Evolutionary conservation across 257 asterid species (phyloP).

Genomic region (Echites panduratus): DNA sequence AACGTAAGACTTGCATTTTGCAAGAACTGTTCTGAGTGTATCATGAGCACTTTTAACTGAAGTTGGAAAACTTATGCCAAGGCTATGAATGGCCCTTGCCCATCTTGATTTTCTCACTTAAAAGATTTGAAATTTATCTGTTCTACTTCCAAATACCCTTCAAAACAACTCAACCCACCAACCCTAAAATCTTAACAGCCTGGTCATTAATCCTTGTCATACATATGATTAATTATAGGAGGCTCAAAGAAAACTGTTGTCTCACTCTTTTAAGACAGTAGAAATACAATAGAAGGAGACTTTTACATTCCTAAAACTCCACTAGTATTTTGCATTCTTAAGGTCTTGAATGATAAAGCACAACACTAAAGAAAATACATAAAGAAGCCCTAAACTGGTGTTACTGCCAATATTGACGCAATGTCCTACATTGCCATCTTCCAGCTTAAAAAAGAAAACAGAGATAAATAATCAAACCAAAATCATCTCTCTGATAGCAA

Average conservation of each 20-base stretch:
- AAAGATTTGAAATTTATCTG: background rate
- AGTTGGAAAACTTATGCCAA: background rate
- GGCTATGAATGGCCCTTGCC: constrained; percentile 2
- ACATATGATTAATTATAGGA: background rate
- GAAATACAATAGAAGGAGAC: background rate
- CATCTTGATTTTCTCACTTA: background rate
- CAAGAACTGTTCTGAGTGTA: too few relatives aligned
- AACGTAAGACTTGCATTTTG: background rate
- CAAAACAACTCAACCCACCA: background rate
- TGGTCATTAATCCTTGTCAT: background rate
- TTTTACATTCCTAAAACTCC: background rate
- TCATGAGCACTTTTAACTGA: background rate
- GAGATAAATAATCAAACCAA: background rate
- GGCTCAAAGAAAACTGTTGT: background rate
- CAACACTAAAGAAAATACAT: background rate
- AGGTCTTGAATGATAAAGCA: background rate
- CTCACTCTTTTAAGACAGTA: background rate
- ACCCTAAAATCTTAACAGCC: background rate
- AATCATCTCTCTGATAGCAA: background rate
- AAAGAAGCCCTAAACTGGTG: background rate
- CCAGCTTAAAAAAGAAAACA: background rate
- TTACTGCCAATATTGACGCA: background rate
- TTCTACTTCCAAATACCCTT: background rate
- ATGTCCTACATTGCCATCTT: background rate
- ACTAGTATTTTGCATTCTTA: background rate